Percentiles rank a stretch among this genome's conserved stretches.
phyloP scores from a whole-genome alignment of 1,284 basidiomycete genomes.

The Phylloporus sp. region DNA sequence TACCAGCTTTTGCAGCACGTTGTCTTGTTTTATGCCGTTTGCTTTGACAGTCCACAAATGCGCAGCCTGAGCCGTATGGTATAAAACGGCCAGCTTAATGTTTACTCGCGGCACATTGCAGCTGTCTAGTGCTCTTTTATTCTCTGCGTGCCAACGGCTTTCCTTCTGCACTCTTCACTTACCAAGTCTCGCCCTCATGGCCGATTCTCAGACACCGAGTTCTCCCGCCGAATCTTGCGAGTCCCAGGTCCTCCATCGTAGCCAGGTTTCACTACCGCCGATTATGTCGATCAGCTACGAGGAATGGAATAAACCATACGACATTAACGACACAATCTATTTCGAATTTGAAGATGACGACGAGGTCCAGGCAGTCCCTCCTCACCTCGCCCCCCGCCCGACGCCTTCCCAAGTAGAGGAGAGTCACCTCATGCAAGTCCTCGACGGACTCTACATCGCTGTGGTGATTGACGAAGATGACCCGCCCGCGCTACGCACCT shows the following conservation, averaged over 20 bases:
- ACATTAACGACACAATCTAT: neutral
- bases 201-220: too few relatives aligned
- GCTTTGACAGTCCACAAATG: constrained; percentile 7
- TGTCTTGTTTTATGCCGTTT: neutral
- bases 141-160: neutral
- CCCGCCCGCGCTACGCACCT: constrained; percentile 7
- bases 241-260: constrained; percentile 9
- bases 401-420: neutral
- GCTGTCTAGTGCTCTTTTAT: neutral
- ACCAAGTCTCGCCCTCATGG: neutral
- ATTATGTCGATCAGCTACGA: constrained; percentile 18
- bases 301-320: constrained; percentile 5
- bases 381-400: neutral
- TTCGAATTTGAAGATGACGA: constrained; percentile 7
- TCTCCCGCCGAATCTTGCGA: neutral
- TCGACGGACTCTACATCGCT: constrained; percentile 23
- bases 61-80: neutral
- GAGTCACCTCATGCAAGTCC: constrained; percentile 15
- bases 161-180: neutral
- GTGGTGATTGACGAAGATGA: constrained; percentile 14
- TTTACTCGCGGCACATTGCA: too few relatives aligned
- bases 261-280: constrained; percentile 2
- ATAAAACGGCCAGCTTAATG: neutral
- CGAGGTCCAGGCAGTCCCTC: too few relatives aligned
- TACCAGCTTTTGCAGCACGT: neutral